Base-by-base conservation (phyloP, 2,329 filamentous ascomycete genomes). In the Trichoderma aggressivum region DNA sequence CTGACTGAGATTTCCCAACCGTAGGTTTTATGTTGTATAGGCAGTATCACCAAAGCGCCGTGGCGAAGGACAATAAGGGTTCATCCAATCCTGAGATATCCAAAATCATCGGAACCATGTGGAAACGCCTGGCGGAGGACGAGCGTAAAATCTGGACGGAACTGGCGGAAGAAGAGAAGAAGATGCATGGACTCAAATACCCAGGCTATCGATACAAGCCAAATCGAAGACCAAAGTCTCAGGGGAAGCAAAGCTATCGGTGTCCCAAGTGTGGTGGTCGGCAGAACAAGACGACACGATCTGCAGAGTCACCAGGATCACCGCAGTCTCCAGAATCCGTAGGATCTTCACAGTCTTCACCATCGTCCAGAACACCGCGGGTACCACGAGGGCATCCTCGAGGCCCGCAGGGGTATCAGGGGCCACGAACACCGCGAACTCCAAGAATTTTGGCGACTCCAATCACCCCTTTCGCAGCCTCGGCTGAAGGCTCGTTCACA, bases 1-100 rank as follows among this genome's bases (percentile, higher is more conserved):
- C 79, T 82, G 71, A 82, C 75, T 10, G 11, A 61, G 32, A 11
- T 39, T 43, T 75, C 5, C 55, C 30, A 24, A 18, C 34, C 80
- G 78, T 79, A 99, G 96, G 95, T 64, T 99, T 99, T 84, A 99
- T 99, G 75, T 86, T 99, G 76, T 99, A 97, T 84, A 94, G 96
- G 50, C 94, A 98, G 80, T 92, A 97, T 80, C 91, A 96, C 77
- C 95, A 98, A 81, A 90, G 92, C 21, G 86, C 89, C 62, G 93
- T 98, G 64, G 92, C 94, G 47, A 86, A 90, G 68, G 88, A 93
- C 75, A 89, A 98, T 77, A 95, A 94, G n/a, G 92, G 94, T 58
- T 88, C 98, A 74, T 91, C 94, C 59, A 98, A 98, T 81, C 95
- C 95, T 3, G 94, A 98, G 66, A 97, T 98, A 76, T 98, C 95